phyloP scores from a whole-genome alignment of 78 protist species.

The Protostelium mycophagum region DNA sequence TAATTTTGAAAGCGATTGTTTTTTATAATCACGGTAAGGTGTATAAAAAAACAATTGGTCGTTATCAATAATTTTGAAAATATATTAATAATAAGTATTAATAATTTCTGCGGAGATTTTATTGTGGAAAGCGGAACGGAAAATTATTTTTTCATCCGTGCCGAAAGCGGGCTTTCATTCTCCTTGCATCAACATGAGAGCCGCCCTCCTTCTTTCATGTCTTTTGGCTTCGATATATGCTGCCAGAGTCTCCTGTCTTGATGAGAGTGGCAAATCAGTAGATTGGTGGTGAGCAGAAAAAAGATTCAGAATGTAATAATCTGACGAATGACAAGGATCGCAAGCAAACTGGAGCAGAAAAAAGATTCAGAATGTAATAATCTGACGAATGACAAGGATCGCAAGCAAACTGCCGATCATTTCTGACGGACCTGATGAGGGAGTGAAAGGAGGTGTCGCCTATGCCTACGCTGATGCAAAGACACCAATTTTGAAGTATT shows the following conservation, averaged over 20 bases:
- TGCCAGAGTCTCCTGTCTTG: conserved; percentile 16
- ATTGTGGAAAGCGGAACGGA: too few species aligned
- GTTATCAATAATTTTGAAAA: too few species aligned
- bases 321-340: background rate
- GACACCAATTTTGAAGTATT: background rate
- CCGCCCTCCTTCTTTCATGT: background rate
- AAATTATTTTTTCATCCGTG: too few species aligned
- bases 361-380: background rate
- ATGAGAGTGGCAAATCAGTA: conserved; percentile 29
- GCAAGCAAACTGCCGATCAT: background rate
- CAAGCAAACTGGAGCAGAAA: background rate
- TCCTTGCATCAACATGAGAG: background rate
- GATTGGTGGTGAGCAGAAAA: conserved; percentile 62
- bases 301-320: background rate
- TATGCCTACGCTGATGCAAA: conserved; percentile 27
- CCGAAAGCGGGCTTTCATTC: too few species aligned
- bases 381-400: background rate
- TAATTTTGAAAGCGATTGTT: too few species aligned
- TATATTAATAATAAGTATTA: too few species aligned
- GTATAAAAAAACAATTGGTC: too few species aligned
- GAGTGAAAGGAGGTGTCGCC: background rate
- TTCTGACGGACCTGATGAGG: conserved; percentile 2
- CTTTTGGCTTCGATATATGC: background rate
- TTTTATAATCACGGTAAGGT: too few species aligned
- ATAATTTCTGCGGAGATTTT: too few species aligned